Evolutionary conservation across 2,329 filamentous ascomycete genomes (phyloP), one percentile per base, ranked within the genome.

Genomic region (Cadophora sp.): DNA sequence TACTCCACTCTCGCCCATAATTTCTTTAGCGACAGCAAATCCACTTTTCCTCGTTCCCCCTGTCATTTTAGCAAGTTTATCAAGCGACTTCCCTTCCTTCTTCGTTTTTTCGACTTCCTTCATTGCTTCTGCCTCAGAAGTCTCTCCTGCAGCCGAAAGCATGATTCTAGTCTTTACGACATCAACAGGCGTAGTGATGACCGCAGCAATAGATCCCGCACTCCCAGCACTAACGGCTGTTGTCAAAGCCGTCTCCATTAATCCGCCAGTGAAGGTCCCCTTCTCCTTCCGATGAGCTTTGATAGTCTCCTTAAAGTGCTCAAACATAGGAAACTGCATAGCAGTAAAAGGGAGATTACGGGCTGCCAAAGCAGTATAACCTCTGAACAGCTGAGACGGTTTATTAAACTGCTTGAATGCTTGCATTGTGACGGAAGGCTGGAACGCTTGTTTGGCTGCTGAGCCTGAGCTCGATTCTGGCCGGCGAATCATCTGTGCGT

Each of bases 131-230:
- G 71, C 76, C 12, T 79, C 72, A 14, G 71, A 75, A 14, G 61
- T 77, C 67, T 76, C 73, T 63, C 72, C 69, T 64, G 74, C 69
- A 1, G 89, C 89, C 34, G 86, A 84, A 29, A 97, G 83, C 94
- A 97, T 97, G 80, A 97, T 91, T 61, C 92, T 83, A 71, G 94
- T 97, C 83, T 97, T 97, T 27, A 97, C 87, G 11, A 97, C 93
- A 79, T 97, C 94, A 65, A 94, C 88, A 0, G 94, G 94, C 62
- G 94, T 97, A 1, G 94, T 97, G n/a, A 96, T 78, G 11, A 92
- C 86, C 0, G 94, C 92, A 0, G 93, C 90, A 9, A 95, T 79
- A 6, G 88, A 87, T 0, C 94, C 94, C 0, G 93, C 92, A 19
- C 85, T 79, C 1, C 90, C 92, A 0, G 93, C 94, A 76, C 91